Percentiles rank a stretch among this genome's conserved stretches.
Evolutionary conservation across 1,284 basidiomycete genomes (phyloP).

Genomic region (Stygiomarasmius scandens): DNA sequence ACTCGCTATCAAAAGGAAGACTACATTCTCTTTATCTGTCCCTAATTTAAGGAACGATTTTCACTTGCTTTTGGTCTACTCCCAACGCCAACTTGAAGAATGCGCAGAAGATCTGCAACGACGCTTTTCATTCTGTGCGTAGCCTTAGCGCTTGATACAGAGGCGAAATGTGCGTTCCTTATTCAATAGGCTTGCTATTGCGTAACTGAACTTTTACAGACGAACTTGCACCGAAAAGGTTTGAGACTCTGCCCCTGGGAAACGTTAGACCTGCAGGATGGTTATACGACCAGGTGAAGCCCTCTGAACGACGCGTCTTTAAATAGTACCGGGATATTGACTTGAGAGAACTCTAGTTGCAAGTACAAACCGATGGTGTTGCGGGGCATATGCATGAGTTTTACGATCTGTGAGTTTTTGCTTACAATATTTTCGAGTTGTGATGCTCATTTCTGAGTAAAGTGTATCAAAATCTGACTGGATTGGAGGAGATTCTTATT

Average conservation of each 20-base stretch:
- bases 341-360: constrained; percentile 36
- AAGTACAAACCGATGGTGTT: constrained; percentile 54
- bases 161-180: not conserved
- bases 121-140: not conserved
- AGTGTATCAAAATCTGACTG: constrained; percentile 57
- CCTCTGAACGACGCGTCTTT: not conserved
- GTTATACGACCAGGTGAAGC: constrained; percentile 52
- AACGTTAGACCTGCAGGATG: constrained; percentile 52
- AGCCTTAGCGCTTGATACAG: not conserved
- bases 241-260: constrained; percentile 50
- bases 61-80: too few species aligned
- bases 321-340: not conserved
- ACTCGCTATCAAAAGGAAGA: too few species aligned
- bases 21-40: too few species aligned
- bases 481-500: constrained; percentile 53
- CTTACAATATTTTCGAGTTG: not conserved
- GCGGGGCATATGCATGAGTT: constrained; percentile 61
- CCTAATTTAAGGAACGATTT: too few species aligned
- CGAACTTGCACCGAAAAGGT: constrained; percentile 54
- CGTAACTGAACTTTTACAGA: not conserved
- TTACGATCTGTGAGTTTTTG: constrained; percentile 49
- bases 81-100: too few species aligned
- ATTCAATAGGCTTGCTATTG: not conserved
- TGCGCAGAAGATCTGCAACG: too few species aligned
- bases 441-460: not conserved